A percentile compares a stretch with the other conserved stretches of the same genome.
These are phyloP conservation scores for Emericellopsis atlantica DNA, from an alignment of 2,329 filamentous ascomycete genomes.

Conservation along the genomic window DNA sequence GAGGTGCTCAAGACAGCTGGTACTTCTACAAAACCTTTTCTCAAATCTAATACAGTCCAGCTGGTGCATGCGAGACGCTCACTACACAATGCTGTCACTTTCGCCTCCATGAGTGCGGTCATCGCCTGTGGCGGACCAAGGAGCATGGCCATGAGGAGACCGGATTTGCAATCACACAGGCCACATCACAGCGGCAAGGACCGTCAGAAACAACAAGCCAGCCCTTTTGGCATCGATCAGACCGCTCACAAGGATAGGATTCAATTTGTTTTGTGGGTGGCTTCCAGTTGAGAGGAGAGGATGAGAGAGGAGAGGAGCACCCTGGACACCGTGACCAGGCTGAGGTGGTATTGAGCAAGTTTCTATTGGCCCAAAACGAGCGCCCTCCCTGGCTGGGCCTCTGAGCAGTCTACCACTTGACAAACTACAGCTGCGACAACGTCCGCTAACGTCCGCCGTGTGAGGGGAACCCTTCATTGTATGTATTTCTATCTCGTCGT, in stretches of 20 bases:
- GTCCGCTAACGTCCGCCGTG: not conserved
- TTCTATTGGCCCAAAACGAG: conserved; percentile 19
- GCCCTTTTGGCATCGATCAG: not conserved
- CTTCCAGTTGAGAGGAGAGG: no score
- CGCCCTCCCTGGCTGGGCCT: no score
- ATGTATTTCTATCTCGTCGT: no score
- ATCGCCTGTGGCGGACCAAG: not conserved
- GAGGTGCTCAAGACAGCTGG: not conserved
- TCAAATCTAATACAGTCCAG: not conserved
- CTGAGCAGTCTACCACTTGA: not conserved
- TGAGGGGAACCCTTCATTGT: not conserved
- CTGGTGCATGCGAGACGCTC: not conserved
- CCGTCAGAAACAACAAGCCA: not conserved
- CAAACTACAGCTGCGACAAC: not conserved
- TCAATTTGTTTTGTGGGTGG: not conserved
- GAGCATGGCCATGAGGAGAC: not conserved
- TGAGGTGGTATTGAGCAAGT: conserved; percentile 19
- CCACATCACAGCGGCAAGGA: not conserved
- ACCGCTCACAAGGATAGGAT: not conserved
- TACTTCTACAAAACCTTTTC: not conserved
- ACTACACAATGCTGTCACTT: not conserved
- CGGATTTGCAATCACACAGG: not conserved
- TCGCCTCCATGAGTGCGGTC: not conserved
- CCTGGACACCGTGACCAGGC: not conserved
- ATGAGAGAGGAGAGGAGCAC: no score